Evolutionary conservation across 2,329 filamentous ascomycete species (phyloP).

Genomic region (Diaporthe aspalathi): DNA sequence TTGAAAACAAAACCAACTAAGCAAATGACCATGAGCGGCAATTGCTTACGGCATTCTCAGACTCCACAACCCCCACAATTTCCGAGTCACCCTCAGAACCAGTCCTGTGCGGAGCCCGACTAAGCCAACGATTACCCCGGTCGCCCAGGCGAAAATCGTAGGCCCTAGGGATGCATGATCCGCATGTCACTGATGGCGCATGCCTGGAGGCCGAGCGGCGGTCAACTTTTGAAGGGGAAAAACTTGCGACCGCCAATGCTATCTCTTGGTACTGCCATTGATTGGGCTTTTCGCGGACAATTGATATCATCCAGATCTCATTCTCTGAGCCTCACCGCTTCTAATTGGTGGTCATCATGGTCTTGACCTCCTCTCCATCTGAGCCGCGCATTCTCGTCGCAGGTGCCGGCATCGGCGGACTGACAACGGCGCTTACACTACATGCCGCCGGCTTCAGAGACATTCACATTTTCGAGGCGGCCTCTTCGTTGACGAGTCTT

Average conservation of each 20-base stretch:
- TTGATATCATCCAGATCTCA: not conserved
- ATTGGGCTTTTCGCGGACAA: not conserved
- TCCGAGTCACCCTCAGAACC: not conserved
- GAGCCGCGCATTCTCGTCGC: conserved; percentile 46
- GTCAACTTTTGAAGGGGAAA: not conserved
- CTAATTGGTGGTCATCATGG: not conserved
- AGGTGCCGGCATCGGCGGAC: conserved; percentile 48
- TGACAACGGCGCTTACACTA: conserved; percentile 45
- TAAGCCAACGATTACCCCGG: not conserved
- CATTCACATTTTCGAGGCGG: conserved; percentile 56
- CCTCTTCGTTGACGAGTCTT: conserved; percentile 53
- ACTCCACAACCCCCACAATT: conserved; percentile 21
- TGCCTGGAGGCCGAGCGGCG: not conserved
- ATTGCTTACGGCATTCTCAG: not conserved
- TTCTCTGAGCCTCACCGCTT: not conserved
- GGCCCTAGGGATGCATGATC: not conserved
- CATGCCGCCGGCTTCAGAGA: conserved; percentile 51
- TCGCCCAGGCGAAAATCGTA: not conserved
- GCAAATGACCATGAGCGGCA: not conserved
- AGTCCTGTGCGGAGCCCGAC: not conserved
- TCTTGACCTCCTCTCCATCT: not conserved
- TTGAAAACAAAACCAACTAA: no score
- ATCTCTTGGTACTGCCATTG: not conserved
- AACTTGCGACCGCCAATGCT: not conserved
- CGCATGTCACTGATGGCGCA: not conserved